phyloP scores from a whole-genome alignment of 2,329 filamentous ascomycete species.

The Calonectria hongkongensis region DNA sequence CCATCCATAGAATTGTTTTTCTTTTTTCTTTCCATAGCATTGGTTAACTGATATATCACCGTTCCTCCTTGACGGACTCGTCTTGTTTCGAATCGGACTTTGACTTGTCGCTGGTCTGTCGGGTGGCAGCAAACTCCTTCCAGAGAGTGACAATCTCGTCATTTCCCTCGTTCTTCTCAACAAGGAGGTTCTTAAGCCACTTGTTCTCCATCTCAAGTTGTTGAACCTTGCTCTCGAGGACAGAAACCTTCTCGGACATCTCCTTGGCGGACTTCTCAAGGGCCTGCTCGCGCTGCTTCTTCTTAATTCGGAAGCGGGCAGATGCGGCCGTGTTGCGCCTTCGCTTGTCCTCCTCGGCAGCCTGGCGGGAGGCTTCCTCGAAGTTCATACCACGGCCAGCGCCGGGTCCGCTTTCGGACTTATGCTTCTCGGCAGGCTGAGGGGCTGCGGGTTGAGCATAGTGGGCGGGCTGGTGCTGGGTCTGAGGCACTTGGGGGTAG shows the following conservation, averaged over 20 bases:
- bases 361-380: constrained; percentile 82
- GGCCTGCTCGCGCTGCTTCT: constrained; percentile 94
- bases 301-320: constrained; percentile 93
- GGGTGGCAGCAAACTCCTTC: constrained; percentile 67
- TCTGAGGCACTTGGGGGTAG: constrained; percentile 64
- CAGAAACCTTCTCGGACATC: constrained; percentile 85
- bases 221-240: constrained; percentile 82
- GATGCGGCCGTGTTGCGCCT: constrained; percentile 92
- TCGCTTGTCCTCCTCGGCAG: constrained; percentile 92
- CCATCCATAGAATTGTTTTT: constrained; percentile 42
- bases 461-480: constrained; percentile 58
- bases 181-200: constrained; percentile 86
- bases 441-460: constrained; percentile 54
- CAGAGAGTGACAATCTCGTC: constrained; percentile 71
- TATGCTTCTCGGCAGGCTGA: constrained; percentile 66
- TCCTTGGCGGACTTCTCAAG: constrained; percentile 89
- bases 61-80: constrained; percentile 53
- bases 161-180: constrained; percentile 84
- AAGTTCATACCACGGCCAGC: constrained; percentile 71
- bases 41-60: constrained; percentile 39
- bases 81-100: constrained; percentile 55
- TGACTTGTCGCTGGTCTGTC: constrained; percentile 59
- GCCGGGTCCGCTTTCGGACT: constrained; percentile 64
- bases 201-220: constrained; percentile 90
- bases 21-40: constrained; percentile 31